Base-by-base conservation (phyloP, 2,329 filamentous ascomycete genomes). In the Colletotrichum sp. region DNA sequence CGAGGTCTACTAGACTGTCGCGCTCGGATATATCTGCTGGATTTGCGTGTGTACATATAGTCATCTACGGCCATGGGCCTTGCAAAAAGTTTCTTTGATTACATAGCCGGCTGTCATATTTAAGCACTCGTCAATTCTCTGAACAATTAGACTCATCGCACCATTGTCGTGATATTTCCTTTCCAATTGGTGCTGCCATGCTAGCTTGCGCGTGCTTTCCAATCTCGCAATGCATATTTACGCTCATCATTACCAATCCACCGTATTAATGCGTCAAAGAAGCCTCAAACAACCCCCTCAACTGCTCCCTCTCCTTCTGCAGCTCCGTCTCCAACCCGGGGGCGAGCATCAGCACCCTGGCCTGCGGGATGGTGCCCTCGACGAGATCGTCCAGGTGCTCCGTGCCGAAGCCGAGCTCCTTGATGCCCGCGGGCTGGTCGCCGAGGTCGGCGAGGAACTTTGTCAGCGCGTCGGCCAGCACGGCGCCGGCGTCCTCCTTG, bases 361-460 rank as follows among this genome's bases (percentile, higher is more conserved):
- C 92, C 87, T 99, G 97, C 7, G 97, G 97, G 77, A 99, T 93
- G 1, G 97, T 99, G 2, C 97, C 98, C 85, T 99, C 96, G 2
- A 99, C 96, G 78, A 99, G 87, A 12, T 88, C 92, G 78, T 98
- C 95, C 21, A 99, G 88, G 86, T 99, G 92, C 52, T 92, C 91
- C 18, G 85, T 86, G 69, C 90, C 90, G 82, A 99, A 99, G 0
- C 97, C 98, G 15, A 99, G 86, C 49, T 91, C 92, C 86, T 94
- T 95, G 79, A 99, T 85, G 0, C 98, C 98, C 55, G 92, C 90
- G 2, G 98, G 98, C 87, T 99, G 97, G 81, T 98, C 97, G 34
- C 97, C 97, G 16, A 99, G 86, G 30, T 93, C 92, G 15, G 93
- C 91, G 57, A 99, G 86, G 85, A 99, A 99, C 78, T 93, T 90